Percentiles rank a stretch among this genome's conserved stretches.
These are phyloP conservation scores for Postia placenta DNA, from an alignment of 768 basidiomycete species.

Conservation along the genomic window DNA sequence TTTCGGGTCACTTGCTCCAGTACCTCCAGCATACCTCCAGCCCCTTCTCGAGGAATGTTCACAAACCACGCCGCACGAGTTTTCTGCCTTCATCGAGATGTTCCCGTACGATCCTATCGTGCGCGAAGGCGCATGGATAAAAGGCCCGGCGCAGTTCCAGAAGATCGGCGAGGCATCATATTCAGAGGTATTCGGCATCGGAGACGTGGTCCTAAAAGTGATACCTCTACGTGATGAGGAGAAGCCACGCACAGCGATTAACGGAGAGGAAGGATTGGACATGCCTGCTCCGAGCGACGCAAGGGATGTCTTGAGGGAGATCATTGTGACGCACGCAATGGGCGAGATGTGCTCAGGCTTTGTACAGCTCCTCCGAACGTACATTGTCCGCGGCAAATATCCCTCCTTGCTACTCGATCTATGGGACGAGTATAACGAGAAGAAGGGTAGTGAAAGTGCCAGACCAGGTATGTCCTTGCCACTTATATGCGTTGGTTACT, in stretches of 20 bases:
- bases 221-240: slow-evolving; percentile 66
- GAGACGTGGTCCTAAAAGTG: slow-evolving; percentile 85
- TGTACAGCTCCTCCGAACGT: slow-evolving; percentile 73
- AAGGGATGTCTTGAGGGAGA: slow-evolving; percentile 74
- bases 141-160: slow-evolving; percentile 37
- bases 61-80: slow-evolving; percentile 66
- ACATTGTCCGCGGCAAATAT: slow-evolving; percentile 83
- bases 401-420: slow-evolving; percentile 69
- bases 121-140: slow-evolving; percentile 15
- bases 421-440: slow-evolving; percentile 81
- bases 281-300: slow-evolving; percentile 67
- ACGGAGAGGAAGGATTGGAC: slow-evolving; percentile 26
- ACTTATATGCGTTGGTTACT: slow-evolving; percentile 6
- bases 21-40: slow-evolving; percentile 46
- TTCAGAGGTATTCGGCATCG: slow-evolving; percentile 92
- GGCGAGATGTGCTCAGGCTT: slow-evolving; percentile 75
- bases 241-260: slow-evolving; percentile 6
- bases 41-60: slow-evolving; percentile 68
- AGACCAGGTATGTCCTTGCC: slow-evolving; percentile 60
- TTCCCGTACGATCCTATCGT: slow-evolving; percentile 73
- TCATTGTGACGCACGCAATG: slow-evolving; percentile 70
- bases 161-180: slow-evolving; percentile 97
- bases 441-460: slow-evolving; percentile 77
- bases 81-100: slow-evolving; percentile 76
- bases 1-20: slow-evolving; percentile 14